phyloP scores from a whole-genome alignment of 257 asterid genomes.

The Solanum corneliomulleri region DNA sequence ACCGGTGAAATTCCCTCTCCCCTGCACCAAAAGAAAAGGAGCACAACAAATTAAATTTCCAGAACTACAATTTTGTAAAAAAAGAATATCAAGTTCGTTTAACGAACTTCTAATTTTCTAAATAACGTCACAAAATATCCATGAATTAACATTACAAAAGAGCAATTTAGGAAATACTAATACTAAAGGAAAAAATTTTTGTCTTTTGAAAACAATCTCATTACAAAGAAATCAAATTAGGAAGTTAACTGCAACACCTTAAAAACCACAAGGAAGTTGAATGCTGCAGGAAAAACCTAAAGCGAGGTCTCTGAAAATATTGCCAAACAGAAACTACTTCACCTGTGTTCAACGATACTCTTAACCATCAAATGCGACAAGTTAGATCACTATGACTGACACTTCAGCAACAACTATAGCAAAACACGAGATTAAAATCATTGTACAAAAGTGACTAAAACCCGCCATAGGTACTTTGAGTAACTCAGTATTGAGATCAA shows the following conservation, averaged over 20 bases:
- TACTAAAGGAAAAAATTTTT: neutral
- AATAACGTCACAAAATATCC: neutral
- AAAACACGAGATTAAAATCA: neutral
- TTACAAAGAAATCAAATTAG: neutral
- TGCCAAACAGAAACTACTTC: neutral
- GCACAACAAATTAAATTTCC: neutral
- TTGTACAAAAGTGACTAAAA: constrained; percentile 19
- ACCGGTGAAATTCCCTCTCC: neutral
- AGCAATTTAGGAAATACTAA: neutral
- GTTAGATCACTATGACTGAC: neutral
- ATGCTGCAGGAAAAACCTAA: neutral
- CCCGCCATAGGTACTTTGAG: neutral
- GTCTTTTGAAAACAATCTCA: neutral
- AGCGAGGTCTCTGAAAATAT: neutral
- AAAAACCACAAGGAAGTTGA: neutral
- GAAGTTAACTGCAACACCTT: neutral
- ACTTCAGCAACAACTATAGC: neutral
- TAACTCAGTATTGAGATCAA: constrained; percentile 14
- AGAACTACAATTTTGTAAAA: neutral
- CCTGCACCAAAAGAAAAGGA: neutral
- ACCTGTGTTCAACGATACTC: neutral
- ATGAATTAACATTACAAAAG: neutral
- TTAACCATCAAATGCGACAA: neutral
- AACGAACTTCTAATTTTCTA: neutral
- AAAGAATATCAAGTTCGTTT: neutral